Base-by-base conservation (phyloP, 495 filamentous ascomycete genomes). In the Aspergillus diversus region DNA sequence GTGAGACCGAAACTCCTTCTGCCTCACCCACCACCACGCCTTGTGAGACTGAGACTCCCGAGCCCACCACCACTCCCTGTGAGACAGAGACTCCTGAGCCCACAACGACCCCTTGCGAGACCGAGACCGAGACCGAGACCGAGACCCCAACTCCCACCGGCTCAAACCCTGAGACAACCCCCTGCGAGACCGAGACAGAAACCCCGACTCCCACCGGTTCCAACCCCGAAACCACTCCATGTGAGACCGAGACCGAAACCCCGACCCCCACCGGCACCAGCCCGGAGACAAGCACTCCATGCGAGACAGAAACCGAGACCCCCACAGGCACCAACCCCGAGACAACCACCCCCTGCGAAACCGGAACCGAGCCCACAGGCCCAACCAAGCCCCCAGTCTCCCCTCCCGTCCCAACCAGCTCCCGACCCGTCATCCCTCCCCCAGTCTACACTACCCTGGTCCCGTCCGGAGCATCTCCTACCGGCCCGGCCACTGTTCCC, bases 171-270 rank as follows among this genome's bases (percentile, higher is more conserved):
- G 39, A 52, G 4, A 58, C 32, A 57, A 47, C 62, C 63, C 47
- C 47, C 6, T 50, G 47, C 11, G 63, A 35, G 2, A 21, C 57
- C 46, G 33, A 11, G 39, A 58, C 56, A 15, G n/a, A n/a, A 43
- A 16, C 61, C 65, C 27, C 58, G 15, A 49, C 61, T 27, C 42
- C 61, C 37, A 47, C 60, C 21, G 39, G 32, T 37, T 60, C 61
- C 32, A 59, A 61, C 34, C 54, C 64, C 21, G 68, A 65, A 55
- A 65, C 64, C 27, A 16, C 63, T 12, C 63, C 65, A n/a, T n/a
- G n/a, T n/a, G n/a, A n/a, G 33, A 55, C 56, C 16, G 62, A 67
- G 66, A 60, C 49, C 27, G 62, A 63, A 0, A 42, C 54, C 54
- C 32, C 55, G 31, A 27, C 21, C 2, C 21, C 21, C 21, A 27